Evolutionary conservation across 108 stramenopile species (phyloP).

Genomic region (Fistulifera pelliculosa): DNA sequence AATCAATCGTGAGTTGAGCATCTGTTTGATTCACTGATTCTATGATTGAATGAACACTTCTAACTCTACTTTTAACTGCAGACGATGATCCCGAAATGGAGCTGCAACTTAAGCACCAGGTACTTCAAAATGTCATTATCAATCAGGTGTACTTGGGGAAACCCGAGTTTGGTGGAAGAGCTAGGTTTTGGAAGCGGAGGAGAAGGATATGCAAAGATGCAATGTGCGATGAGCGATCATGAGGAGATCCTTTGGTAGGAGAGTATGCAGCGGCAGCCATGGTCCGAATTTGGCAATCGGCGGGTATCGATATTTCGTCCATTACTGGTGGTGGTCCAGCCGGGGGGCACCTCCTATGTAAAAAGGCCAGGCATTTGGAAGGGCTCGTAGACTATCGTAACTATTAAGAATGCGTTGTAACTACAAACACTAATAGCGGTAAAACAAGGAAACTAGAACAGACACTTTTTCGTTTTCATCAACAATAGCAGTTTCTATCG

Average conservation of each 20-base stretch:
- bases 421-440: too few species aligned
- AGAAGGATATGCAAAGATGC: slow-evolving; percentile 74
- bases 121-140: slow-evolving; percentile 68
- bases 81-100: slow-evolving; percentile 48
- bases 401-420: too few species aligned
- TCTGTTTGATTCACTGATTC: background rate
- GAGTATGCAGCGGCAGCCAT: slow-evolving; percentile 77
- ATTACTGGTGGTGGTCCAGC: too few species aligned
- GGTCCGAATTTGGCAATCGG: slow-evolving; percentile 63
- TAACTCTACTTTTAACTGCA: background rate
- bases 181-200: slow-evolving; percentile 65
- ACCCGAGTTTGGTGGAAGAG: slow-evolving; percentile 47
- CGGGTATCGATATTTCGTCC: slow-evolving; percentile 52
- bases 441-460: too few species aligned
- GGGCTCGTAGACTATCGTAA: too few species aligned
- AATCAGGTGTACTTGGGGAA: slow-evolving; percentile 67
- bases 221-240: slow-evolving; percentile 76
- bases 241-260: slow-evolving; percentile 76
- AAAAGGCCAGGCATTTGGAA: too few species aligned
- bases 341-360: too few species aligned
- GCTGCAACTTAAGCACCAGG: slow-evolving; percentile 60
- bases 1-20: background rate
- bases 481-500: too few species aligned
- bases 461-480: too few species aligned
- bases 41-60: background rate